Conservation (phyloP, 2,329 filamentous ascomycete species). For the Aspergillus sp. region DNA sequence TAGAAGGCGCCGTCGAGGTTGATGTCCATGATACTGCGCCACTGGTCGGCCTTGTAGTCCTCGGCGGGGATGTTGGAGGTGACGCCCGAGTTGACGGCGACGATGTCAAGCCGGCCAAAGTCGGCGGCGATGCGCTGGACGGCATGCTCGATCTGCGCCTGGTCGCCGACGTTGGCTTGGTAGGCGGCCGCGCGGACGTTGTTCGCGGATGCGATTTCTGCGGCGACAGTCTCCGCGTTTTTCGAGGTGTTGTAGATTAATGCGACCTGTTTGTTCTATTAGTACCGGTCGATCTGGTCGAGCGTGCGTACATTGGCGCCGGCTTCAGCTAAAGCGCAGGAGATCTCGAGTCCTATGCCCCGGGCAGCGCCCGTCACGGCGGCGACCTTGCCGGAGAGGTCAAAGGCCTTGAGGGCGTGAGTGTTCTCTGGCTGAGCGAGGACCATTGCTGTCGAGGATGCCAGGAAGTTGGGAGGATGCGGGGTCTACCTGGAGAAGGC, state of each 20-base stretch:
- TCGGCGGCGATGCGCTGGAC: constrained; percentile 28
- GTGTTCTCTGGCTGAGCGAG: constrained; percentile 15
- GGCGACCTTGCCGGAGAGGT: constrained; percentile 20
- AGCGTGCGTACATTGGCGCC: constrained; percentile 25
- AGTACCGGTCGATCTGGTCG: neutral
- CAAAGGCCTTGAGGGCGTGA: constrained; percentile 19
- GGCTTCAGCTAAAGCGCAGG: constrained; percentile 29
- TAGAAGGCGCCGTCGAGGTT: constrained; percentile 33
- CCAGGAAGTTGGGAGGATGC: no score
- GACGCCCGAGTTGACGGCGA: constrained; percentile 40
- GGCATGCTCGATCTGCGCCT: constrained; percentile 19
- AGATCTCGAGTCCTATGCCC: constrained; percentile 33
- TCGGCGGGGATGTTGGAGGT: constrained; percentile 25
- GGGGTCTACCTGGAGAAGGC: no score
- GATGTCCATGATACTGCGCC: constrained; percentile 31
- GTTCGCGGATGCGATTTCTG: constrained; percentile 18
- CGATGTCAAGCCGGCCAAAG: constrained; percentile 38
- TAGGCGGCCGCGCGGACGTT: constrained; percentile 25
- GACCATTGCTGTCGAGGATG: constrained; percentile 19
- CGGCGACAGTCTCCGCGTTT: constrained; percentile 14
- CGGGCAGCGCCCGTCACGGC: constrained; percentile 23
- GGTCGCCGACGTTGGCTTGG: constrained; percentile 22
- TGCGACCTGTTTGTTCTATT: constrained; percentile 15
- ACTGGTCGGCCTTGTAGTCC: constrained; percentile 31
- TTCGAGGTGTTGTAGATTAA: constrained; percentile 23